phyloP scores from a whole-genome alignment of 495 filamentous ascomycete genomes.

The Neurospora intermedia region DNA sequence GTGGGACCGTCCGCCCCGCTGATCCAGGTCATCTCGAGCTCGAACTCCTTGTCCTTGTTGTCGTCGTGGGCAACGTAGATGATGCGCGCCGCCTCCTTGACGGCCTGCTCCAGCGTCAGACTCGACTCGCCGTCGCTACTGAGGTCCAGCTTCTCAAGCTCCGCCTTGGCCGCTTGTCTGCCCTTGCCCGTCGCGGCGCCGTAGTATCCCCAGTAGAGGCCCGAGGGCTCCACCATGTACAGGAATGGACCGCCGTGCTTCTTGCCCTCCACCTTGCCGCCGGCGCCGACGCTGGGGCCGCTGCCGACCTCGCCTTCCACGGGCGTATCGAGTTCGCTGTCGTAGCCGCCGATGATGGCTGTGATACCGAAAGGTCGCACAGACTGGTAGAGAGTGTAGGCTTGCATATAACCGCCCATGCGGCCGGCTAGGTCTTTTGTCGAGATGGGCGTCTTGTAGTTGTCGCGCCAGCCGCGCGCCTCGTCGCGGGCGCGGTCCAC shows the following conservation, averaged over 20 bases:
- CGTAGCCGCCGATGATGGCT: slow-evolving; percentile 87
- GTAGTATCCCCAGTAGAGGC: slow-evolving; percentile 96
- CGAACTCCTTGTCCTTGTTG: slow-evolving; percentile 96
- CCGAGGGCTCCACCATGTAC: slow-evolving; percentile 98
- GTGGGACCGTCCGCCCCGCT: slow-evolving; percentile 73
- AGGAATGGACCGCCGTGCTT: slow-evolving; percentile 81
- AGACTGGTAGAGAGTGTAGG: slow-evolving; percentile 91
- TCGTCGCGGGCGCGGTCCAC: slow-evolving; percentile 89
- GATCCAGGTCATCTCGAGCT: slow-evolving; percentile 98
- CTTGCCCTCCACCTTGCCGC: slow-evolving; percentile 63
- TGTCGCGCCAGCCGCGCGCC: slow-evolving; percentile 74
- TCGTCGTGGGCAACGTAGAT: slow-evolving; percentile 96
- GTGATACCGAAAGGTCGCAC: slow-evolving; percentile 96
- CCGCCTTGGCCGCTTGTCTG: slow-evolving; percentile 88
- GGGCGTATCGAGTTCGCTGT: slow-evolving; percentile 63
- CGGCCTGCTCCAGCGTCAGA: slow-evolving; percentile 72
- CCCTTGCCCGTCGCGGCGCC: slow-evolving; percentile 96
- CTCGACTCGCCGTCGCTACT: slow-evolving; percentile 41
- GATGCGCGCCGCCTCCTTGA: slow-evolving; percentile 93
- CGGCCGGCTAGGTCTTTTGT: slow-evolving; percentile 75
- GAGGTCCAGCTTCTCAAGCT: slow-evolving; percentile 96
- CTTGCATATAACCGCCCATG: slow-evolving; percentile 91
- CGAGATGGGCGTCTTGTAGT: slow-evolving; percentile 86
- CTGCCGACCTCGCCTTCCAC: slow-evolving; percentile 82
- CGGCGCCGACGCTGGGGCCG: slow-evolving; percentile 65